These are phyloP conservation scores for Chenopodium formosanum DNA, from an alignment of 148 eudicot genomes.

Conservation along the genomic window DNA sequence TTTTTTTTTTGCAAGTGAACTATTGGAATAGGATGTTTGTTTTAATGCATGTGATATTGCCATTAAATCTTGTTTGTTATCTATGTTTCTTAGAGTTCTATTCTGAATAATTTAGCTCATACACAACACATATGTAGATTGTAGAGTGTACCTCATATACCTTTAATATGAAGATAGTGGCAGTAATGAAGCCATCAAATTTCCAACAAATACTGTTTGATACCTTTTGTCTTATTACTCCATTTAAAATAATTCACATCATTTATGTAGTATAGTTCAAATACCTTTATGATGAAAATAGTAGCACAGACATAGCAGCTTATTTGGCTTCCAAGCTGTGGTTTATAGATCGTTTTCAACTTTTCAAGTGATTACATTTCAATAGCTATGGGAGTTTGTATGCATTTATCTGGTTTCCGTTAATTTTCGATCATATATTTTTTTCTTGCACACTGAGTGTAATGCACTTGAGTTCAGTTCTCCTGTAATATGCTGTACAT, in stretches of 20 bases:
- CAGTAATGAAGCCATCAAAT: no score
- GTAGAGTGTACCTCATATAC: no score
- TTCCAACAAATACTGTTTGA: no score
- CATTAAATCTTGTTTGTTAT: not conserved
- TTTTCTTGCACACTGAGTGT: not conserved
- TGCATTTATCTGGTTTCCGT: not conserved
- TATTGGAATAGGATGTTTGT: not conserved
- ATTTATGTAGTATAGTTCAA: no score
- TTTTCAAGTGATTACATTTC: not conserved
- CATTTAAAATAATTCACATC: no score
- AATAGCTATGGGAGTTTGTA: not conserved
- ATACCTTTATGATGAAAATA: no score
- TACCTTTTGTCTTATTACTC: no score
- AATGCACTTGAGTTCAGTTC: slow-evolving; percentile 1
- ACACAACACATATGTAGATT: no score
- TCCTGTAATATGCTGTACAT: not conserved
- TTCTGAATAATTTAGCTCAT: no score
- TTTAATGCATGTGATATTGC: not conserved
- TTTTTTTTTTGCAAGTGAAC: not conserved
- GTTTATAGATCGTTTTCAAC: not conserved
- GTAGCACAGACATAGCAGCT: not conserved
- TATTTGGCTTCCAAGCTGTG: slow-evolving; percentile 3
- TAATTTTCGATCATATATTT: not conserved
- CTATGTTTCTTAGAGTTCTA: not conserved
- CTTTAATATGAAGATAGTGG: no score